Evolutionary conservation across 2,329 filamentous ascomycete species (phyloP).

Genomic region (Chaetothyriales sp.): DNA sequence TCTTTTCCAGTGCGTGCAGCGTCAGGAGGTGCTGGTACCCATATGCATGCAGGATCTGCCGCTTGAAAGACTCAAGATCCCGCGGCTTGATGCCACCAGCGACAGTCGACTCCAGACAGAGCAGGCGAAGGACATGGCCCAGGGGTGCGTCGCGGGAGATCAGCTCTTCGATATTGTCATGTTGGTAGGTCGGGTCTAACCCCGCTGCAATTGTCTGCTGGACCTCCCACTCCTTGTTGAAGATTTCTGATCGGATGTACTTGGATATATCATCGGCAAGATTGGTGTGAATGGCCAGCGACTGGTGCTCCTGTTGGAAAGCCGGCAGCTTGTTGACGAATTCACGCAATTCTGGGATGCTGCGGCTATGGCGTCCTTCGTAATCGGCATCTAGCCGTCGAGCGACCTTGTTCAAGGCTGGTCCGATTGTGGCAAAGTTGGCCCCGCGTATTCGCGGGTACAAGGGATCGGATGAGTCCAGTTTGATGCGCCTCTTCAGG

Average conservation of each 20-base stretch:
- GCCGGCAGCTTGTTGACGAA: slow-evolving; percentile 89
- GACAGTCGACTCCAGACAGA: slow-evolving; percentile 86
- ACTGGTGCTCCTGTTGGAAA: slow-evolving; percentile 87
- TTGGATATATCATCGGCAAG: slow-evolving; percentile 94
- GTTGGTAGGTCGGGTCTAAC: slow-evolving; percentile 74
- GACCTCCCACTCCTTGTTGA: slow-evolving; percentile 76
- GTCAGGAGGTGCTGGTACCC: slow-evolving; percentile 91
- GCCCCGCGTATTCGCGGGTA: slow-evolving; percentile 78
- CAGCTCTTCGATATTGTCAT: slow-evolving; percentile 86
- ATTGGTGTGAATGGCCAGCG: slow-evolving; percentile 79
- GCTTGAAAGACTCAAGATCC: slow-evolving; percentile 80
- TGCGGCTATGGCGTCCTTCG: slow-evolving; percentile 74
- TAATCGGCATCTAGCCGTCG: slow-evolving; percentile 76
- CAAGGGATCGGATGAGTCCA: slow-evolving; percentile 79
- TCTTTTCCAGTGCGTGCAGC: slow-evolving; percentile 72
- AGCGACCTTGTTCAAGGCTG: slow-evolving; percentile 77
- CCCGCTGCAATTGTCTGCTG: slow-evolving; percentile 92
- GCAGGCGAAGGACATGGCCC: slow-evolving; percentile 64
- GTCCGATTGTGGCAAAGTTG: slow-evolving; percentile 91
- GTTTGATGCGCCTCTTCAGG: slow-evolving; percentile 73
- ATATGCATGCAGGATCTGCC: slow-evolving; percentile 79
- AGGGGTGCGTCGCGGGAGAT: slow-evolving; percentile 76
- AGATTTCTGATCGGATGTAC: slow-evolving; percentile 75
- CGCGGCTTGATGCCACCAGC: slow-evolving; percentile 76
- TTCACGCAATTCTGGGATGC: slow-evolving; percentile 78